phyloP scores from a whole-genome alignment of 192 early-diverging fungal genomes.

The Oehlia diaphana region DNA sequence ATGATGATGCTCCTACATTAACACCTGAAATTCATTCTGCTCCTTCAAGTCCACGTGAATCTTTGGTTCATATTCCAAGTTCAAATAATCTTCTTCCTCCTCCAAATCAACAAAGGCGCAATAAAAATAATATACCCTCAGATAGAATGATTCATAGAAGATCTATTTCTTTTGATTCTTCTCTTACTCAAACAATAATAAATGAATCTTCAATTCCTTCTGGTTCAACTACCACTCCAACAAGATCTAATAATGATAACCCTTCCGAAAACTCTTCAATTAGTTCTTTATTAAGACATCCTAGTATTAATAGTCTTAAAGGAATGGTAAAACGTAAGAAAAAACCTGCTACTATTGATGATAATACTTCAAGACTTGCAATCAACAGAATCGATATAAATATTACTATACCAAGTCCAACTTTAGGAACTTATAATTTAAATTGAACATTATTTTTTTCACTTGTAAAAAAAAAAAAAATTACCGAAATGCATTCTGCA shows the following conservation, averaged over 20 bases:
- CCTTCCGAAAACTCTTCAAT: not conserved
- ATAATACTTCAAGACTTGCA: not conserved
- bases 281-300: not conserved
- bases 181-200: not conserved
- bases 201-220: not conserved
- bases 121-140: not conserved
- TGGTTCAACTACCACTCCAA: not conserved
- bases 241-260: not conserved
- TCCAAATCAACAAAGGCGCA: not conserved
- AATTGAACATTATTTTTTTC: too few species aligned
- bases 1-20: not conserved
- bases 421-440: not conserved
- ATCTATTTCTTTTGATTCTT: not conserved
- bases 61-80: not conserved
- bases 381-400: not conserved
- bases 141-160: not conserved
- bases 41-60: conserved; percentile 10
- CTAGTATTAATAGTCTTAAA: not conserved
- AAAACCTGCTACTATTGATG: not conserved
- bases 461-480: too few species aligned
- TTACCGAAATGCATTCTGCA: too few species aligned
- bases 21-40: conserved; percentile 13
- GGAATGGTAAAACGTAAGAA: not conserved
- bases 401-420: conserved; percentile 6
- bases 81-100: not conserved